Base-by-base conservation (phyloP, 139 green algal genomes). In the Gonium pectorale region DNA sequence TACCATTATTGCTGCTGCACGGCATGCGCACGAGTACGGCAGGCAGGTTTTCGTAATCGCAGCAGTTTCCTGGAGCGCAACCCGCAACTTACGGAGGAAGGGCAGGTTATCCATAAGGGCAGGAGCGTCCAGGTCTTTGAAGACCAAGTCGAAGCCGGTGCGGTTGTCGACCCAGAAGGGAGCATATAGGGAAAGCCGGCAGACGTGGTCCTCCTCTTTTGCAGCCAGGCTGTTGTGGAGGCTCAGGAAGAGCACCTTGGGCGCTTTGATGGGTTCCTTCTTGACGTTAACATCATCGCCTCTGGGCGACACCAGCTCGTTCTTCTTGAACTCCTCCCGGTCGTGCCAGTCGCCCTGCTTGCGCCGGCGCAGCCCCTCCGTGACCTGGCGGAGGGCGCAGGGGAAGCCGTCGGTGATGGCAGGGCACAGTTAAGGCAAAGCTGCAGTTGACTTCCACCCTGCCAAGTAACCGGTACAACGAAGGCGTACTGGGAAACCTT, bases 111-210 rank as follows among this genome's bases (percentile, higher is more conserved):
- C 79, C 26, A 89, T 44, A 6, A 44, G n/a, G 67, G 68, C 26
- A 22, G 78, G 87, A 52, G 86, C 87, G 63, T 93, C 90, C 56
- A 91, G 26, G 64, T 94, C 94, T 68, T 92, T 89, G 80, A 96
- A 95, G 27, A 95, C 83, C n/a, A 97, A 88, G 86, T 96, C 91
- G 46, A 95, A 86, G 9, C 94, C 94, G 0, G 91, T 96, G 68
- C 94, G 89, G 93, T 97, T 97, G 90, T 97, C 94, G 29, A 97
- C 67, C 94, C 94, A 97, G 89, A 92, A 96, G 37, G 91, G 83
- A 1, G 91, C 81, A 60, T 89, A 94, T 17, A 97, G 54, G 0
- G 90, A 91, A 35, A 97, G 74, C 5, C 75, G 81, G 66, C 83
- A 90, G 46, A 91, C 72, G 44, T 81, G 46, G 11, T 85, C 59